A percentile compares a stretch with the other conserved stretches of the same genome.
Conservation (phyloP, 768 basidiomycete species). For the Termitomyces sp. region DNA sequence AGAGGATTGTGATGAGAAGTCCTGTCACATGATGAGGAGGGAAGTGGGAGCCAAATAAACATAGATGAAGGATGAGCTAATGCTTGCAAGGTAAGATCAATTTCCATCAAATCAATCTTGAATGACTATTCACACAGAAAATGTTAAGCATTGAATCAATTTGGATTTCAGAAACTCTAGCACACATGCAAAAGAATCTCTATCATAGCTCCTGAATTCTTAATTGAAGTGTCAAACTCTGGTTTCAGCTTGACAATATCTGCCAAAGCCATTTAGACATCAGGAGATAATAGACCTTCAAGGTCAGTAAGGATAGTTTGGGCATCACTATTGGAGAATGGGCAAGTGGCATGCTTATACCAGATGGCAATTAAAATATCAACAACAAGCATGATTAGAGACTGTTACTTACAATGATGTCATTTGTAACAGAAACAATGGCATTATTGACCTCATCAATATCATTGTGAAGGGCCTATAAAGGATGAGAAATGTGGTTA, state of each 20-base stretch:
- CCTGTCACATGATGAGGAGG: no score
- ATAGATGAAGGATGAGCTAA: no score
- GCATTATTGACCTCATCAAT: constrained; percentile 15
- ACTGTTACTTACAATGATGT: constrained; percentile 17
- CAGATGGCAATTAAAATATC: background rate
- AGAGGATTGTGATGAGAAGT: no score
- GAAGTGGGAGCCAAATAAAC: no score
- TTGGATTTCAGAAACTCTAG: no score
- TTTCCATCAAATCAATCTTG: no score
- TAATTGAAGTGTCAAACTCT: constrained; percentile 16
- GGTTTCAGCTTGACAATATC: constrained; percentile 20
- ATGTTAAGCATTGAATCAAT: no score
- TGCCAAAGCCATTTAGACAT: constrained; percentile 19
- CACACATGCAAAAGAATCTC: no score
- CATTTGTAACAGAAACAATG: constrained; percentile 21
- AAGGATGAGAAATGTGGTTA: background rate
- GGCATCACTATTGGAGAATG: no score
- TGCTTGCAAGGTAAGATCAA: no score
- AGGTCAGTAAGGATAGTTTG: constrained; percentile 19
- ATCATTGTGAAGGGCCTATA: constrained; percentile 27
- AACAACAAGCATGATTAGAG: background rate
- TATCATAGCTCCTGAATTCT: background rate
- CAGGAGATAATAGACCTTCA: constrained; percentile 19
- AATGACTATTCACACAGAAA: no score
- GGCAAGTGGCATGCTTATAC: constrained; percentile 11